Evolutionary conservation across 352 stramenopile species (phyloP).

Genomic region (Pythium utonaiense): DNA sequence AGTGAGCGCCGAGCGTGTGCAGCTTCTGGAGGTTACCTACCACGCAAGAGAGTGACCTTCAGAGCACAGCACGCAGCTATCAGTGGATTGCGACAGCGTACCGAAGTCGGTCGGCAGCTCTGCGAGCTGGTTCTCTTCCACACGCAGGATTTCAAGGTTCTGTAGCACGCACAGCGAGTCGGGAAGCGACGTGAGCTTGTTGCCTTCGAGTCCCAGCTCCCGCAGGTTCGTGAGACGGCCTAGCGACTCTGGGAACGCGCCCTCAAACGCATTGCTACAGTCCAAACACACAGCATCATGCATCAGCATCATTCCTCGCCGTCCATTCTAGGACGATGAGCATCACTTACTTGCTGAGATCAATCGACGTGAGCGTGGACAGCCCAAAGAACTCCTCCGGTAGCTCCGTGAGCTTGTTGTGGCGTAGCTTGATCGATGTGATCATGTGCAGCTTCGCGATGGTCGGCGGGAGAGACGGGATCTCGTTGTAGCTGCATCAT

Average conservation of each 20-base stretch:
- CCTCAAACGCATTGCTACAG: slow-evolving; percentile 58
- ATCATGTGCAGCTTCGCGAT: slow-evolving; percentile 50
- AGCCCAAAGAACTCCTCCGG: slow-evolving; percentile 58
- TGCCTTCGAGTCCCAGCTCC: slow-evolving; percentile 59
- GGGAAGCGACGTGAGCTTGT: slow-evolving; percentile 58
- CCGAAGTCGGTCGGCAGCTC: slow-evolving; percentile 50
- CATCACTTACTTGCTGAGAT: slow-evolving; percentile 74
- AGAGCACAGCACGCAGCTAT: not conserved
- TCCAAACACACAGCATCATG: slow-evolving; percentile 10
- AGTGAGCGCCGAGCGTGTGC: slow-evolving; percentile 55
- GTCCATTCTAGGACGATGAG: too few relatives aligned
- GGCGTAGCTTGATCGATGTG: slow-evolving; percentile 64
- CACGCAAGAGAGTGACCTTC: not conserved
- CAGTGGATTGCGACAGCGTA: not conserved
- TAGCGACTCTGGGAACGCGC: slow-evolving; percentile 42
- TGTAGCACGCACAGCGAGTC: slow-evolving; percentile 40
- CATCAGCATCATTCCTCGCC: slow-evolving; percentile 5
- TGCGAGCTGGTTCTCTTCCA: slow-evolving; percentile 63
- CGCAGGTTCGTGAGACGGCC: slow-evolving; percentile 50
- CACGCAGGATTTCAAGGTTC: slow-evolving; percentile 51
- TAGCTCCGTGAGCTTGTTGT: slow-evolving; percentile 55
- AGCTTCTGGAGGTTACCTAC: slow-evolving; percentile 38
- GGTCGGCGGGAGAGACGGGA: slow-evolving; percentile 42
- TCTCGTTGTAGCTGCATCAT: slow-evolving; percentile 68
- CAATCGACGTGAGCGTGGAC: slow-evolving; percentile 52